phyloP scores from a whole-genome alignment of 805 yeast species.

The Metschnikowia gelsemii region DNA sequence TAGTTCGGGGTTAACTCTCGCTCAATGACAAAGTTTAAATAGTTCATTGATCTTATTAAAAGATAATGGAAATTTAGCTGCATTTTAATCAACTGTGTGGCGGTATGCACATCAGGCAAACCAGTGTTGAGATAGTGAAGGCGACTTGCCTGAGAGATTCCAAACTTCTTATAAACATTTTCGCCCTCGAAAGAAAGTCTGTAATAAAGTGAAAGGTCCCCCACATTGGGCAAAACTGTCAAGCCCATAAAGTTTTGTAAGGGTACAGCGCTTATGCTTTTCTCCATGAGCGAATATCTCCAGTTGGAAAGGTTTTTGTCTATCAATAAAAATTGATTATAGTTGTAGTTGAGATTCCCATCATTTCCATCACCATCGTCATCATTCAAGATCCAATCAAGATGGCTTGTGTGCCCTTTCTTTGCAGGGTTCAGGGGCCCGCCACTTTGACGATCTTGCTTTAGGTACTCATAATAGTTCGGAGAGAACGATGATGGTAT shows the following conservation, averaged over 20 bases:
- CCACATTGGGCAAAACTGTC: slow-evolving; percentile 24
- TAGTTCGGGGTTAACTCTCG: slow-evolving; percentile 37
- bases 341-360: slow-evolving; percentile 46
- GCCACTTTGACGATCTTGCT: slow-evolving; percentile 24
- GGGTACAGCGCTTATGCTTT: slow-evolving; percentile 26
- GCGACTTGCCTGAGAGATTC: slow-evolving; percentile 18
- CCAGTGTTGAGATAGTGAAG: slow-evolving; percentile 31
- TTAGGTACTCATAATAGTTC: slow-evolving; percentile 42
- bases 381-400: slow-evolving; percentile 46
- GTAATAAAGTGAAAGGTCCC: slow-evolving; percentile 32
- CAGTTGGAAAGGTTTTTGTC: slow-evolving; percentile 43
- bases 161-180: slow-evolving; percentile 13
- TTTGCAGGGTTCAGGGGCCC: slow-evolving; percentile 6
- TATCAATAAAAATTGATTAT: slow-evolving; percentile 41
- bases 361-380: slow-evolving; percentile 50
- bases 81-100: slow-evolving; percentile 40
- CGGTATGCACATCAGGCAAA: slow-evolving; percentile 39
- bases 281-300: slow-evolving; percentile 38
- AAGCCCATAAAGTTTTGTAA: slow-evolving; percentile 33
- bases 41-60: slow-evolving; percentile 42
- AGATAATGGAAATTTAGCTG: slow-evolving; percentile 46
- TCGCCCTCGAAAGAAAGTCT: slow-evolving; percentile 25
- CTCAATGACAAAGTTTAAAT: slow-evolving; percentile 40
- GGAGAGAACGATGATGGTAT: slow-evolving; percentile 49
- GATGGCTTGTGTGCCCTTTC: slow-evolving; percentile 20